These are phyloP conservation scores for Rostrohypoxylon terebratum DNA, from an alignment of 495 filamentous ascomycete species.

Conservation along the genomic window DNA sequence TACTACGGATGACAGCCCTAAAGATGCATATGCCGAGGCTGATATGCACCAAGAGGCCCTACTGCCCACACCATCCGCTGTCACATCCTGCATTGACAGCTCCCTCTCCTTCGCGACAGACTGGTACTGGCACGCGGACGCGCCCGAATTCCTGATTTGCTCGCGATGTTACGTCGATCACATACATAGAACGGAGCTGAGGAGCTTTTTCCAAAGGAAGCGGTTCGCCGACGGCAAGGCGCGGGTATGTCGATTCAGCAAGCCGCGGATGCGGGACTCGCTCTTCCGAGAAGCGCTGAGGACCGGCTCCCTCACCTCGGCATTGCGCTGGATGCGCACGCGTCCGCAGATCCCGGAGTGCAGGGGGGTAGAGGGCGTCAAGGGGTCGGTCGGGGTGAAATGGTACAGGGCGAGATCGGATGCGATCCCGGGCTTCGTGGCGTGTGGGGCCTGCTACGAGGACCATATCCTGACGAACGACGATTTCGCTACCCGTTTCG, in stretches of 20 bases:
- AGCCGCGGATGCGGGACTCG: constrained; percentile 31
- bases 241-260: constrained; percentile 39
- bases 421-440: constrained; percentile 48
- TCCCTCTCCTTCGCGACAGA: constrained; percentile 33
- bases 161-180: constrained; percentile 47
- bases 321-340: constrained; percentile 32
- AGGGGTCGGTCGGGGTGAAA: constrained; percentile 22
- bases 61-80: constrained; percentile 1
- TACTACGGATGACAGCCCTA: not conserved
- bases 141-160: constrained; percentile 43
- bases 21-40: not conserved
- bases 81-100: constrained; percentile 39
- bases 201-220: constrained; percentile 14
- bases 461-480: constrained; percentile 49
- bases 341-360: constrained; percentile 41
- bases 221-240: constrained; percentile 14
- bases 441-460: constrained; percentile 55
- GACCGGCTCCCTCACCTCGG: constrained; percentile 12
- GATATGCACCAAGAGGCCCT: too few relatives aligned
- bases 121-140: constrained; percentile 45
- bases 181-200: constrained; percentile 28
- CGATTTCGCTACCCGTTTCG: constrained; percentile 44
- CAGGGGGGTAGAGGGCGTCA: constrained; percentile 38
- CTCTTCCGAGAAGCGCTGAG: constrained; percentile 25
- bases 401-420: constrained; percentile 32